Evolutionary conservation across 345 rosid species (phyloP), one percentile per base, ranked within the genome.

Genomic region (Hibiscus syriacus): DNA sequence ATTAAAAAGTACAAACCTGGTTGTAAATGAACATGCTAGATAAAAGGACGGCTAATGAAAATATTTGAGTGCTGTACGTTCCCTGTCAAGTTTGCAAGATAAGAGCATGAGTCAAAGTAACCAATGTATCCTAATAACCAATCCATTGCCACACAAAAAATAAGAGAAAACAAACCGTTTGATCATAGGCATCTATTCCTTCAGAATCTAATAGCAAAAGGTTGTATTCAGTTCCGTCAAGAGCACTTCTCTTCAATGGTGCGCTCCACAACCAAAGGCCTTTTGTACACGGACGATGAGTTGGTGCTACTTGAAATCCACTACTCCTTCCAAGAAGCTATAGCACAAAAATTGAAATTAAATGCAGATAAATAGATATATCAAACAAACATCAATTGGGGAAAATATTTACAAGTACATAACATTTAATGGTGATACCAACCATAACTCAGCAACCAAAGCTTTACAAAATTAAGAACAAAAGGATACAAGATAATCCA

Each of bases 181-280:
- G 99, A 74, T 95, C 98, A 39, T 83, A 92, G 55, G 99, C 96
- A 81, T 92, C 97, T 69, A 95, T 92, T 55, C 99, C 99, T 90
- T 95, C 99, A 58, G 88, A 84, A 75, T 95, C 99, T 67, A 95
- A 79, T 16, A 95, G 81, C 71, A 95, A 71, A 5, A 95, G 97
- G 74, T 88, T 95, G 73, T 92, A 95, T 72, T 92, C 90, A 13
- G 90, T 85, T 70, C 99, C 98, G 72, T 95, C 98, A 61, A 95
- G 93, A 71, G 97, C 86, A 67, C 84, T 90, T 81, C 90, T 79
- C 84, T 86, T 92, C 43, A 95, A 74, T 4, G 98, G 97, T 57
- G 98, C 82, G 75, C 98, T 95, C 99, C 98, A 95, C 79, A 95
- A 70, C 98, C 98, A 95, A 61, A 95, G 99, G 50, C 99, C 99